Base-by-base conservation (phyloP, 768 basidiomycete genomes). In the Hygrophorus russula region DNA sequence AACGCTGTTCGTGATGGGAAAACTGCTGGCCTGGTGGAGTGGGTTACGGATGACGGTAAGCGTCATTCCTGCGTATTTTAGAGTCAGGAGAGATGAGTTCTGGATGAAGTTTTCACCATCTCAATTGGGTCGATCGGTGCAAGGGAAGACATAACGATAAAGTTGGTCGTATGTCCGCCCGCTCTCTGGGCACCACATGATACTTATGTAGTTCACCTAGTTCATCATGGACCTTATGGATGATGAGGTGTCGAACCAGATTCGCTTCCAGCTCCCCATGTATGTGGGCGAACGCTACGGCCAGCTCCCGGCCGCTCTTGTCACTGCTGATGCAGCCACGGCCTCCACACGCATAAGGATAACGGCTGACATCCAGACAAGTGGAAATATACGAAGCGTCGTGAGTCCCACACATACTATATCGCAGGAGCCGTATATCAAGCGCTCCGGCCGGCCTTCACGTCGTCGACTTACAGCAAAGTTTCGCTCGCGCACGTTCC, bases 261-360 rank as follows among this genome's bases (percentile, higher is more conserved):
- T 78, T 13, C 68, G 76, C 6, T 65, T 80, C n/a, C 68, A 72
- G 42, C 64, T 81, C 11, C 75, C 79, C 0, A 60, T 67, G 49
- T 51, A 60, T 36, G 57, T 80, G 3, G 74, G 72, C 0, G 47
- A 66, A 31, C 73, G 79, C 4, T 81, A 77, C 48, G 78, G 78
- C 1, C 52, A 56, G 3, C 58, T 59, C 8, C 70, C 74, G n/a
- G 35, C 53, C 0, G 67, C 57, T 6, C 58, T 76, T 14, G 46
- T 52, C 5, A 50, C 53, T 15, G 53, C 68, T 0, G 49, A 57
- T 8, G 39, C 62, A 18, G 58, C 60, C 0, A 44, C 58, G 5
- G 39, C 51, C 0, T 48, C 46, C 0, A 69, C 72, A 1, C 60
- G 63, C 3, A 48, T 78, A 10, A 51, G 53, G 10, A 64, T 79